Base-by-base conservation (phyloP, 495 filamentous ascomycete genomes). In the Neohortaea acidophila region DNA sequence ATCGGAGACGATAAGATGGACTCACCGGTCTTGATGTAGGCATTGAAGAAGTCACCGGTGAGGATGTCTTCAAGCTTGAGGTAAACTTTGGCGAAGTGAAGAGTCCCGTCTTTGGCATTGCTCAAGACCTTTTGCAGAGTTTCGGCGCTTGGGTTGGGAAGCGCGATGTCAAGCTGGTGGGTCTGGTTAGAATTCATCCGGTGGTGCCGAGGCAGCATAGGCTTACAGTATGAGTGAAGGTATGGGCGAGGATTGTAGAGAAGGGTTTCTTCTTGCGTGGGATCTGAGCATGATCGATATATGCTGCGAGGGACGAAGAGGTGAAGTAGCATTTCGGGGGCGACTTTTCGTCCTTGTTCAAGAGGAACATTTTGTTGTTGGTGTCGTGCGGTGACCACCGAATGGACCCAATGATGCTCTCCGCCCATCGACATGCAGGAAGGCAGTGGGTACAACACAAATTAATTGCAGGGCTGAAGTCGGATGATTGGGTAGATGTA, bases 11-110 rank as follows among this genome's bases (percentile, higher is more conserved):
- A n/a, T n/a, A 15, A 30, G 28, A 23, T 6, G 12, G 9, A 43
- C 41, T 12, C 70, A 91, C 86, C 86, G 48, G 68, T 65, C 55
- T 93, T 94, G 47, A 94, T 79, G 53, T 93, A 87, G 36, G 72
- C 63, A 30, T 74, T 81, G 56, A 93, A 87, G 49, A 97, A 97
- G 0, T 78, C 75, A 4, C 73, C 68, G 27, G 80, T 69, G 4
- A 97, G 47, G 1, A 94, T 52, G 30, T 75, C 70, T 11, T 65
- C 66, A 18, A 93, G 66, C 10, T 75, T 69, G 72, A 94, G 79
- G 39, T 76, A 70, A 5, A 96, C 75, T 31, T 70, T 66, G 29
- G 73, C 66, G 63, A 78, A 94, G 34, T 53, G 55, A 23, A 66
- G 53, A 11, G 56, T 62, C 15, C 51, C 52, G 4, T 66, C 48